Conservation (phyloP, 208 protist species). For the Trypanosoma theileri region DNA sequence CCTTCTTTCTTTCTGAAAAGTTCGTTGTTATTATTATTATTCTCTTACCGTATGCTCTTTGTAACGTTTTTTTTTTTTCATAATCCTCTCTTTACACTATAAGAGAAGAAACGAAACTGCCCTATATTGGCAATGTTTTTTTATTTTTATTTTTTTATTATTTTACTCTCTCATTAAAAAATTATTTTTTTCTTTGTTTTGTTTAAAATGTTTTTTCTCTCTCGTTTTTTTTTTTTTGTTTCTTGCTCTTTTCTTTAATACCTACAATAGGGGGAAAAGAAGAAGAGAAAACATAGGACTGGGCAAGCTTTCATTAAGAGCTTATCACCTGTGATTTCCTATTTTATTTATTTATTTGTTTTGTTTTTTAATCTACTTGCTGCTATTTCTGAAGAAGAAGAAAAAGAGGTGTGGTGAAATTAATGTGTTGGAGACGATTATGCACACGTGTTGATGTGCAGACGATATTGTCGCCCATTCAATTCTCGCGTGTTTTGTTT, state of each 20-base stretch:
- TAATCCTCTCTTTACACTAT: background rate
- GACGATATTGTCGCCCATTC: no score
- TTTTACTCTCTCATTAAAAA: no score
- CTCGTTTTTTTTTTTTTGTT: no score
- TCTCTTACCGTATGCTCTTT: background rate
- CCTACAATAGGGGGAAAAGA: no score
- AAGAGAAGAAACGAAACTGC: conserved; percentile 6
- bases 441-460: background rate
- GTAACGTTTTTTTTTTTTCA: conserved; percentile 13
- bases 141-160: no score
- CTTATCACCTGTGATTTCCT: background rate
- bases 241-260: no score
- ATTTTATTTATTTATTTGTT: background rate
- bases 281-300: no score
- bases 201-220: no score
- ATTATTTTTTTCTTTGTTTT: no score
- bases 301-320: no score
- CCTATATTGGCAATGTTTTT: no score
- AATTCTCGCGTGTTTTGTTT: no score
- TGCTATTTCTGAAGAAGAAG: background rate
- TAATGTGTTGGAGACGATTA: background rate
- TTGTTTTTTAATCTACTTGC: background rate
- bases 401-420: background rate
- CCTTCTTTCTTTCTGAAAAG: background rate
- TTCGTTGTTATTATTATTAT: background rate